These are phyloP conservation scores for Cordyceps pruinosa DNA, from an alignment of 2,329 filamentous ascomycete species.

Conservation along the genomic window DNA sequence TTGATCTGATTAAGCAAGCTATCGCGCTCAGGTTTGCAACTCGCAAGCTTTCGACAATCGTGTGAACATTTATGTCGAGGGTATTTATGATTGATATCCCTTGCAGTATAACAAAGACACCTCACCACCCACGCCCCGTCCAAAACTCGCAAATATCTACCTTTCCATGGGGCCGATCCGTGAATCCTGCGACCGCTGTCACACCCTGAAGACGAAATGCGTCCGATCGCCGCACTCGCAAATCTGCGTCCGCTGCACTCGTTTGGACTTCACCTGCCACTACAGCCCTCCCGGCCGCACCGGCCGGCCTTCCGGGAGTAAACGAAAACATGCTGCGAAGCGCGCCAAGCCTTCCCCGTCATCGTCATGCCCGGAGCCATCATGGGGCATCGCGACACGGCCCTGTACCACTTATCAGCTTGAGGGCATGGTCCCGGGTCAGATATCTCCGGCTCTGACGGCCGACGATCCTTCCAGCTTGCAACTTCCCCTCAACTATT, in stretches of 20 bases:
- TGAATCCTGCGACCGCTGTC: slow-evolving; percentile 12
- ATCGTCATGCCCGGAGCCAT: not conserved
- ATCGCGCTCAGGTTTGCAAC: too few species aligned
- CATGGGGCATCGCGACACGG: not conserved
- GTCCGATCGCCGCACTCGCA: slow-evolving; percentile 4
- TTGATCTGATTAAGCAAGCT: not conserved
- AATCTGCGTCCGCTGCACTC: slow-evolving; percentile 10
- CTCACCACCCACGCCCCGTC: too few species aligned
- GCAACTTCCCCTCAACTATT: not conserved
- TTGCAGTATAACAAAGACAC: too few species aligned
- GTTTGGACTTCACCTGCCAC: slow-evolving; percentile 6
- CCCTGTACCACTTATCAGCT: not conserved
- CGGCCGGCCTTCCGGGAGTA: slow-evolving; percentile 8
- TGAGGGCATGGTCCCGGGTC: not conserved
- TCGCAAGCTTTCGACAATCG: too few species aligned
- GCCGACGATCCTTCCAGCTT: not conserved
- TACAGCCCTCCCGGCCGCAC: slow-evolving; percentile 12
- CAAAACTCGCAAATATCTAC: too few species aligned
- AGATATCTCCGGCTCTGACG: not conserved
- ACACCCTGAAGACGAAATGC: slow-evolving; percentile 12
- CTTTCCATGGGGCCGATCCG: slow-evolving; percentile 13
- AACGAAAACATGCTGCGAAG: not conserved
- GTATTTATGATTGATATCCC: too few species aligned
- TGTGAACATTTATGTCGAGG: too few species aligned
- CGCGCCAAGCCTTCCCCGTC: not conserved